Evolutionary conservation across 2,329 filamentous ascomycete genomes (phyloP).

Genomic region (Rhinocladiella mackenziei): DNA sequence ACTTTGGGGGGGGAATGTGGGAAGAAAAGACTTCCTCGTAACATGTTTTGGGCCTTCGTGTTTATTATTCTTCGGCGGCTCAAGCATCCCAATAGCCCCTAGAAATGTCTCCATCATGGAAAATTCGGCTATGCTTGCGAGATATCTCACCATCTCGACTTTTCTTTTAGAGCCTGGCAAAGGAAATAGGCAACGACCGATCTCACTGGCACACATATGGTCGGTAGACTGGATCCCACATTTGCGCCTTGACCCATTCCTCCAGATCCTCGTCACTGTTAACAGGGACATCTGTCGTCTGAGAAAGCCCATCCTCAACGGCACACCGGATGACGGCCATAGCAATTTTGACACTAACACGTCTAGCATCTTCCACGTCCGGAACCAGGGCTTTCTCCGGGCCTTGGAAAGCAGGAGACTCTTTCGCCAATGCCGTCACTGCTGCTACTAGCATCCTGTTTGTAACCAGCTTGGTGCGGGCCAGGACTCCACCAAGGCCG

Average conservation of each 20-base stretch:
- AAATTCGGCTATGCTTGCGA: too few relatives aligned
- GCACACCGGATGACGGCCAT: slow-evolving; percentile 69
- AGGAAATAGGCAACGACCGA: too few relatives aligned
- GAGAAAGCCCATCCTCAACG: slow-evolving; percentile 63
- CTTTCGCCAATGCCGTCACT: slow-evolving; percentile 65
- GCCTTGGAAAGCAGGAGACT: slow-evolving; percentile 67
- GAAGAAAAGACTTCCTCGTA: too few relatives aligned
- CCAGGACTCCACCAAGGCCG: slow-evolving; percentile 72
- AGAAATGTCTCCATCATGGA: too few relatives aligned
- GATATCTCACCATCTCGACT: too few relatives aligned
- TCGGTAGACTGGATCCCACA: slow-evolving; percentile 41
- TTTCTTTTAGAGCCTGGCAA: too few relatives aligned
- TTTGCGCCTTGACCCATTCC: slow-evolving; percentile 41
- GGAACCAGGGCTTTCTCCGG: slow-evolving; percentile 65
- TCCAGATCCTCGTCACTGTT: slow-evolving; percentile 35
- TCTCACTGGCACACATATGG: slow-evolving; percentile 4
- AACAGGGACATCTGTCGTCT: slow-evolving; percentile 61
- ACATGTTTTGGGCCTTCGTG: too few relatives aligned
- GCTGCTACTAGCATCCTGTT: slow-evolving; percentile 80
- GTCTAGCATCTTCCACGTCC: slow-evolving; percentile 68
- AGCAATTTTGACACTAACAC: slow-evolving; percentile 74
- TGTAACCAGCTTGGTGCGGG: slow-evolving; percentile 62
- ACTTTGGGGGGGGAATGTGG: too few relatives aligned
- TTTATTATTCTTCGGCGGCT: too few relatives aligned
- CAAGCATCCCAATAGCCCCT: too few relatives aligned